A percentile compares a stretch with the other conserved stretches of the same genome.
Conservation (phyloP, 2,329 filamentous ascomycete genomes). For the Colletotrichum sp. region DNA sequence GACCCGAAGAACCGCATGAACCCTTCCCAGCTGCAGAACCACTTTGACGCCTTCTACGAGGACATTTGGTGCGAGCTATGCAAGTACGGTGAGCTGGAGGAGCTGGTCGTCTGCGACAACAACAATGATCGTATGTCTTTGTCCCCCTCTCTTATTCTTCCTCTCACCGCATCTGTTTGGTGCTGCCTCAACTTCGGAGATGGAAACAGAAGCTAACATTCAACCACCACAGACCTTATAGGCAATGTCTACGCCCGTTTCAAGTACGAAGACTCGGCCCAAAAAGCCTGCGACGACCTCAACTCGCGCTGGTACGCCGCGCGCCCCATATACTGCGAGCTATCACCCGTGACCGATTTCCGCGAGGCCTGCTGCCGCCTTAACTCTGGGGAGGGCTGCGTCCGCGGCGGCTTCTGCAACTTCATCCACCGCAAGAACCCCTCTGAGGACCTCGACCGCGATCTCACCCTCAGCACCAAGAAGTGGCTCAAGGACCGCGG, state of each 20-base stretch:
- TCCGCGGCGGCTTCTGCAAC: conserved; percentile 96
- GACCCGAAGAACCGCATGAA: conserved; percentile 98
- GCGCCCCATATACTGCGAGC: conserved; percentile 96
- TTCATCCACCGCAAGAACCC: conserved; percentile 99
- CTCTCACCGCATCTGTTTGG: conserved; percentile 18
- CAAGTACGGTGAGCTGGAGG: conserved; percentile 97
- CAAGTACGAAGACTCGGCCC: conserved; percentile 98
- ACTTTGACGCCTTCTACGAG: conserved; percentile 99
- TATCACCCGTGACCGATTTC: conserved; percentile 97
- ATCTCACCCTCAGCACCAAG: conserved; percentile 87
- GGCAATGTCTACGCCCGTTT: conserved; percentile 99
- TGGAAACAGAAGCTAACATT: background rate
- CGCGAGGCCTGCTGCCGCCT: conserved; percentile 95
- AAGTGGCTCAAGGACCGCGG: conserved; percentile 93
- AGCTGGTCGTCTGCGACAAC: conserved; percentile 98
- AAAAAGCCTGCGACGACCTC: conserved; percentile 90
- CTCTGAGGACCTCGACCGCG: conserved; percentile 82
- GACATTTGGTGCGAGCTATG: conserved; percentile 99
- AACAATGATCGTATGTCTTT: conserved; percentile 86
- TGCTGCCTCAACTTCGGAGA: background rate
- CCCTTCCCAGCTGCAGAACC: conserved; percentile 92
- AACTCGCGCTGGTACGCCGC: conserved; percentile 98
- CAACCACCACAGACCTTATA: conserved; percentile 72
- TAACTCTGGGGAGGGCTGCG: conserved; percentile 94
- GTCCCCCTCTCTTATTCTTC: background rate